Percentiles rank a stretch among this genome's conserved stretches.
phyloP scores from a whole-genome alignment of 2,329 filamentous ascomycete species.

The Cladobotryum mycophilum region DNA sequence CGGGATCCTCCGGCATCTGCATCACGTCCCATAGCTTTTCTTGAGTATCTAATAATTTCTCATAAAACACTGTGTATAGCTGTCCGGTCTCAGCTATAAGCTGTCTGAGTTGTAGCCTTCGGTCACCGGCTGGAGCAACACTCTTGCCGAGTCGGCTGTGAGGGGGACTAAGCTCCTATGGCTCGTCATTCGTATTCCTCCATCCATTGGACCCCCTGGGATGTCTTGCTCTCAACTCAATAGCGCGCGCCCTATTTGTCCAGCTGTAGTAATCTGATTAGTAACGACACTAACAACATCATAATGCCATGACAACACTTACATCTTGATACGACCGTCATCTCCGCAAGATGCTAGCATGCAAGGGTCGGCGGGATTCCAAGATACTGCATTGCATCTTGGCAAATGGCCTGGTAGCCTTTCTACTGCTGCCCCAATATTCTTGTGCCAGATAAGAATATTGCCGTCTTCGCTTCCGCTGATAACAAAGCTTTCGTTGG shows the following conservation, averaged over 20 bases:
- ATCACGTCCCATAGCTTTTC: too few relatives aligned
- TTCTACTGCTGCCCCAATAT: constrained; percentile 69
- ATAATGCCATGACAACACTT: constrained; percentile 32
- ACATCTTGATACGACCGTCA: constrained; percentile 81
- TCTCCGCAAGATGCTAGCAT: constrained; percentile 92
- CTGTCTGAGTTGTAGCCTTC: not conserved
- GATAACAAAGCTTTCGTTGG: constrained; percentile 83
- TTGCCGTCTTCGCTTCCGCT: constrained; percentile 79
- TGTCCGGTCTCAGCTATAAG: too few relatives aligned
- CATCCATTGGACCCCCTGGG: constrained; percentile 14
- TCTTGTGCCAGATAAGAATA: constrained; percentile 88
- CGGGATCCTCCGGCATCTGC: too few relatives aligned
- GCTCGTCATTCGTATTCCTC: constrained; percentile 12
- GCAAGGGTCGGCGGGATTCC: constrained; percentile 76
- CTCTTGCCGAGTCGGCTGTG: not conserved
- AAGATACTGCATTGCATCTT: constrained; percentile 80
- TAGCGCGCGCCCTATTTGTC: constrained; percentile 19
- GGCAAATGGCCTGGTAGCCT: constrained; percentile 66
- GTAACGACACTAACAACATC: not conserved
- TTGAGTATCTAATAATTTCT: too few relatives aligned
- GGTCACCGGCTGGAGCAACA: not conserved
- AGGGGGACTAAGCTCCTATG: constrained; percentile 6
- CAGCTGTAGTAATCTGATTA: constrained; percentile 14
- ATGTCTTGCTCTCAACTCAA: constrained; percentile 16
- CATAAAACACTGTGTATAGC: too few relatives aligned